A percentile compares a stretch with the other conserved stretches of the same genome.
phyloP scores from a whole-genome alignment of 345 rosid genomes.

The Eucalyptus globulus region DNA sequence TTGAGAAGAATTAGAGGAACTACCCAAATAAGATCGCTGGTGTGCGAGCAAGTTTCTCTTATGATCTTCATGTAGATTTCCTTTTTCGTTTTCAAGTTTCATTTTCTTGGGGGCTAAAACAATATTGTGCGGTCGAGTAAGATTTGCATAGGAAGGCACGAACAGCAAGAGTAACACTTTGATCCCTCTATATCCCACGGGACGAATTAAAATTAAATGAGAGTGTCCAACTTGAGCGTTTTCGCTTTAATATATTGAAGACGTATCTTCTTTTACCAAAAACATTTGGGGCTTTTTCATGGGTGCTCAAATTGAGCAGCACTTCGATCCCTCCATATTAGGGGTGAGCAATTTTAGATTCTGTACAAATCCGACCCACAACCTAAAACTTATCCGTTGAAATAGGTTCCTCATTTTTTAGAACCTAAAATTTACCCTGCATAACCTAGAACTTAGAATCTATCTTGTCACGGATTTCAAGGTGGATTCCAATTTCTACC shows the following conservation, averaged over 20 bases:
- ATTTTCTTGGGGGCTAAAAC: neutral
- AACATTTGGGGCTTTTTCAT: too few relatives aligned
- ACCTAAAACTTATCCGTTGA: too few relatives aligned
- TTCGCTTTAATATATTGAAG: neutral
- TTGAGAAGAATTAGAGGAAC: neutral
- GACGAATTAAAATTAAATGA: neutral
- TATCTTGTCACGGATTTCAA: too few relatives aligned
- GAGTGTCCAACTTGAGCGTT: neutral
- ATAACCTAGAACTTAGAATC: too few relatives aligned
- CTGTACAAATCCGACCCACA: fast-evolving
- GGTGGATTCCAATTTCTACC: too few relatives aligned
- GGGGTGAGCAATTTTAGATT: too few relatives aligned
- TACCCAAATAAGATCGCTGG: neutral
- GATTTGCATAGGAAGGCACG: neutral
- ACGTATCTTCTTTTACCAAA: neutral
- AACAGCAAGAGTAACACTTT: neutral
- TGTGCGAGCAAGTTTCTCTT: neutral
- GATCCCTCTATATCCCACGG: neutral
- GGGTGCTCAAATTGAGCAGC: too few relatives aligned
- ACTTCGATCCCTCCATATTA: too few relatives aligned
- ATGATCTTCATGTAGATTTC: neutral
- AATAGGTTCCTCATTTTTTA: fast-evolving
- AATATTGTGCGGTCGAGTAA: neutral
- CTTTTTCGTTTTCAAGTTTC: neutral
- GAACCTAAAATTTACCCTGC: too few relatives aligned